Evolutionary conservation across 306 rosid species (phyloP).

Genomic region (Oxytropis ochrocephala): DNA sequence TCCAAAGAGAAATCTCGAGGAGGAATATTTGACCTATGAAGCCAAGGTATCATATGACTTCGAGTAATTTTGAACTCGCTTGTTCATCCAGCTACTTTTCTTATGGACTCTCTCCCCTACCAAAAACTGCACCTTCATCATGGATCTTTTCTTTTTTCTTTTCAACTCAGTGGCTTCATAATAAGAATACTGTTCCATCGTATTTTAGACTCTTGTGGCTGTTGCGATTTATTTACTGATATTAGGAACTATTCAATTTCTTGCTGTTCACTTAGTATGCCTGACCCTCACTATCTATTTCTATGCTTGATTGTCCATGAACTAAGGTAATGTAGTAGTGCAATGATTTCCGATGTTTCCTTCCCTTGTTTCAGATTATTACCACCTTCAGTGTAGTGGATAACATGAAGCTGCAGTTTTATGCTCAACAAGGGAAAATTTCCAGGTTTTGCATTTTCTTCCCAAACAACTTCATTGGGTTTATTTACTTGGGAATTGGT

Average conservation of each 20-base stretch:
- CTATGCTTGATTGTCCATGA: conserved; percentile 9
- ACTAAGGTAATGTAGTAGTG: neutral
- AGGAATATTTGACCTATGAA: conserved; percentile 82
- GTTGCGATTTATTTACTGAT: neutral
- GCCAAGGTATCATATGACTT: conserved; percentile 56
- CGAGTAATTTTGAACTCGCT: neutral
- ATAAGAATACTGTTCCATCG: neutral
- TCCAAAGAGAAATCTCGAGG: conserved; percentile 84
- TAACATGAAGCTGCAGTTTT: conserved; percentile 86
- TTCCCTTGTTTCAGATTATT: conserved; percentile 61
- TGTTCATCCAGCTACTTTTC: neutral
- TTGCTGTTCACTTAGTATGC: neutral
- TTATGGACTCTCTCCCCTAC: neutral
- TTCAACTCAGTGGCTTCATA: conserved; percentile 1
- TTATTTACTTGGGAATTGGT: conserved; percentile 1
- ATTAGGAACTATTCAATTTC: neutral
- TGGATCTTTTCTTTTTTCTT: neutral
- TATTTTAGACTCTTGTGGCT: neutral
- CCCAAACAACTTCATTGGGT: neutral
- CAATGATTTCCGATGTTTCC: neutral
- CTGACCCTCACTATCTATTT: conserved; percentile 1
- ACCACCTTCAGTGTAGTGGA: conserved; percentile 96
- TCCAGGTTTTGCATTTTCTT: conserved; percentile 47
- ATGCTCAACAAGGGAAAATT: conserved; percentile 52
- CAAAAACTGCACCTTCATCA: neutral